Conservation (phyloP, 345 rosid species). For the Nephelium lappaceum region DNA sequence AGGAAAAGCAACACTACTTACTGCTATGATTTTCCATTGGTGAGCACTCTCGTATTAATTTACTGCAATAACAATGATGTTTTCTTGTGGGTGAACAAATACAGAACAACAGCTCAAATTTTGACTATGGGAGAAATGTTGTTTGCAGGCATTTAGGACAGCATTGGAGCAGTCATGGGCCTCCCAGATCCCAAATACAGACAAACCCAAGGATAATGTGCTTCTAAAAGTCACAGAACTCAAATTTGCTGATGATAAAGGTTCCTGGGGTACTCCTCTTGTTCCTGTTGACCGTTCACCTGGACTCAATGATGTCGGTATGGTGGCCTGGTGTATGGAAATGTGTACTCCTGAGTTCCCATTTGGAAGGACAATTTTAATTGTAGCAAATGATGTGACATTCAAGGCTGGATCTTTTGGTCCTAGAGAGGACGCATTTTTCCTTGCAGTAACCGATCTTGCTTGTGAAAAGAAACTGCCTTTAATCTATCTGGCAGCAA, state of each 20-base stretch:
- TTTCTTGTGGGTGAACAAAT: background rate
- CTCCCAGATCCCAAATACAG: slow-evolving; percentile 51
- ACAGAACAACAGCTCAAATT: slow-evolving; percentile 12
- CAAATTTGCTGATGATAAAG: slow-evolving; percentile 65
- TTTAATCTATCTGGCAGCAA: slow-evolving; percentile 93
- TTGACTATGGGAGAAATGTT: slow-evolving; percentile 22
- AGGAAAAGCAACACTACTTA: slow-evolving; percentile 89
- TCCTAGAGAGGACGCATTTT: slow-evolving; percentile 97
- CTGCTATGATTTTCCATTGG: slow-evolving; percentile 98
- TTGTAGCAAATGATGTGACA: slow-evolving; percentile 93
- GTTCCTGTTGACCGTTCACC: slow-evolving; percentile 58
- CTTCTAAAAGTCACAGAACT: slow-evolving; percentile 75
- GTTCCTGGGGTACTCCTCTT: slow-evolving; percentile 76
- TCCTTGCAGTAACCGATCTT: slow-evolving; percentile 87
- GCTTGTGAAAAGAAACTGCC: slow-evolving; percentile 93
- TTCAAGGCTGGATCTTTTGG: slow-evolving; percentile 99
- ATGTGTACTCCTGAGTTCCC: slow-evolving; percentile 94
- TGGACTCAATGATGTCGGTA: slow-evolving; percentile 90
- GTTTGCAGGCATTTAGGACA: slow-evolving; percentile 85
- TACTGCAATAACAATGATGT: slow-evolving; percentile 5
- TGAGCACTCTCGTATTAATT: slow-evolving; percentile 39
- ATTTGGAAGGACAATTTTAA: slow-evolving; percentile 78
- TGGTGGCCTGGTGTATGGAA: slow-evolving; percentile 98
- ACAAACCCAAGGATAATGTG: slow-evolving; percentile 52
- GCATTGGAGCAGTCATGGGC: slow-evolving; percentile 82